A percentile compares a stretch with the other conserved stretches of the same genome.
Evolutionary conservation across 1,139 yeast species (phyloP).

Genomic region (Petasospora rhodanensis): DNA sequence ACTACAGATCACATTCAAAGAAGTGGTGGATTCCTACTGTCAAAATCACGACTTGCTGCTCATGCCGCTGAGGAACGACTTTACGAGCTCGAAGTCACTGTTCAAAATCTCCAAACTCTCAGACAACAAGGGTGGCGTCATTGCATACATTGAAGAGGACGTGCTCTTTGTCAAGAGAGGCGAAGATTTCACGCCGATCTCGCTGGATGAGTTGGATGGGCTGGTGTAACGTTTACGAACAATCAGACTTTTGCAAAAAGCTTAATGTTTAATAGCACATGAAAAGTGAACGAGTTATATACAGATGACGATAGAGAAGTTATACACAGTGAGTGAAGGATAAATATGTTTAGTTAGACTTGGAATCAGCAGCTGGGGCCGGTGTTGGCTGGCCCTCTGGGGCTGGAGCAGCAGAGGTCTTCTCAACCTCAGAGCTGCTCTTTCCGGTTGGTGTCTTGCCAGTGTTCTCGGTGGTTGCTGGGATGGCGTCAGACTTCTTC

Average conservation of each 20-base stretch:
- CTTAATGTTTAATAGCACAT: neutral
- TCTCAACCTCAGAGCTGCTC: too few species aligned
- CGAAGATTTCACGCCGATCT: constrained; percentile 31
- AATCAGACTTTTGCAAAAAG: too few species aligned
- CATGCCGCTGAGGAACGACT: constrained; percentile 15
- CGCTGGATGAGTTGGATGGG: constrained; percentile 18
- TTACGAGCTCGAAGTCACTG: constrained; percentile 29
- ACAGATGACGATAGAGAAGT: neutral
- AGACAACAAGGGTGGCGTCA: constrained; percentile 29
- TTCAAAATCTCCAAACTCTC: constrained; percentile 32
- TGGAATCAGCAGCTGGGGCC: neutral
- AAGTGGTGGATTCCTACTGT: constrained; percentile 44
- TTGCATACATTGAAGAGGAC: constrained; percentile 40
- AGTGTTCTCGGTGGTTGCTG: too few species aligned
- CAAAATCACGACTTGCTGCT: constrained; percentile 27
- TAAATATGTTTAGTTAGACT: neutral
- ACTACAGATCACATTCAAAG: constrained; percentile 38
- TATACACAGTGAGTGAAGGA: neutral
- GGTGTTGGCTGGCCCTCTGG: too few species aligned
- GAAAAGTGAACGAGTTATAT: neutral
- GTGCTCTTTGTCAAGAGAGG: constrained; percentile 37
- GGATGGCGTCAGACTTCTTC: constrained; percentile 17
- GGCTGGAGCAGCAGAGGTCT: neutral
- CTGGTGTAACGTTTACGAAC: neutral
- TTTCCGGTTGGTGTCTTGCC: too few species aligned